Base-by-base conservation (phyloP, 2,329 filamentous ascomycete genomes). In the Plectosphaerella cucumerina region DNA sequence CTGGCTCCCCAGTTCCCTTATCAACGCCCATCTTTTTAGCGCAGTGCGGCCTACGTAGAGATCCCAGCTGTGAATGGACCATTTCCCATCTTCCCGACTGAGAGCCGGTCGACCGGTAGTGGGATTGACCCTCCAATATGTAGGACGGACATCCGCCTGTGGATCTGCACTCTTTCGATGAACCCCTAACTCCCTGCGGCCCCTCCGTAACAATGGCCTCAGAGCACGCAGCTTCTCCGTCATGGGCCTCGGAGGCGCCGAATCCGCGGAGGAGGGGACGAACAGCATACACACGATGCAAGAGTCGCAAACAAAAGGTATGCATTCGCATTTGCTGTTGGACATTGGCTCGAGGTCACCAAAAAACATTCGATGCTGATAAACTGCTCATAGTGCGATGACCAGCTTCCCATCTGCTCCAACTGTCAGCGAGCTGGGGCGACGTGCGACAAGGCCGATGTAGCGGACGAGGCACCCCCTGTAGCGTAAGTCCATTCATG, bases 321-420 rank as follows among this genome's bases (percentile, higher is more conserved):
- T 37, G 15, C 6, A 14, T 37, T 31, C 49, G 53, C 37, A 54
- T 41, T 9, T n/a, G n/a, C n/a, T n/a, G n/a, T n/a, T n/a, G n/a
- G n/a, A n/a, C n/a, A 26, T 47, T 47, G 21, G 34, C 34, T 2
- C 42, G 14, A 50, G 31, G n/a, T n/a, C n/a, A n/a, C n/a, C n/a
- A n/a, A n/a, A n/a, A n/a, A n/a, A n/a, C n/a, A n/a, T n/a, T n/a
- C n/a, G n/a, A n/a, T n/a, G n/a, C n/a, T n/a, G n/a, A n/a, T n/a
- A n/a, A n/a, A n/a, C n/a, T n/a, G n/a, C n/a, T n/a, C n/a, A n/a
- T 14, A 74, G 71, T 75, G 72, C 57, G 71, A 74, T 57, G 72
- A 72, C 56, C 68, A 69, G 48, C 70, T 69, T 56, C 71, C 72
- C 5, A 62, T 62, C 9, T 75, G 72, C 55, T 73, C 71, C 33